phyloP scores from a whole-genome alignment of 768 basidiomycete species.

The Kwoniella botswanensis region DNA sequence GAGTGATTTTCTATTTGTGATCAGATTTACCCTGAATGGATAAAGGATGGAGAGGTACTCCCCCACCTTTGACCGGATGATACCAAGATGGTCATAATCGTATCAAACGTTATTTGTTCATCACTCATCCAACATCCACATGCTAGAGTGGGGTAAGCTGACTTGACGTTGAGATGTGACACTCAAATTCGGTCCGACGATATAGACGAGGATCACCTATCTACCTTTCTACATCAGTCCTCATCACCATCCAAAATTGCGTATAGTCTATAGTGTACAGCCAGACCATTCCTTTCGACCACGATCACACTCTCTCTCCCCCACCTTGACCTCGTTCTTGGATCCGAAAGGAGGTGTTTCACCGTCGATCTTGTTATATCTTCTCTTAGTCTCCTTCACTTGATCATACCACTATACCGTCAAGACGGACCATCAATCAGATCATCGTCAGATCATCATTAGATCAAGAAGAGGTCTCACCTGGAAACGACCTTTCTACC shows the following conservation, averaged over 20 bases:
- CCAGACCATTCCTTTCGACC: not conserved
- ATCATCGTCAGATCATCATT: not conserved
- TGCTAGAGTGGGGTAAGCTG: not conserved
- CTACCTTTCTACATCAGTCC: no score
- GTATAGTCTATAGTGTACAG: not conserved
- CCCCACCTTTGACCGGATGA: not conserved
- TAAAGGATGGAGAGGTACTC: not conserved
- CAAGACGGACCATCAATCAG: not conserved
- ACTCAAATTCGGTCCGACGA: no score
- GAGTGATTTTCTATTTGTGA: not conserved
- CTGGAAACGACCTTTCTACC: not conserved
- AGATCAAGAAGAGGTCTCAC: not conserved
- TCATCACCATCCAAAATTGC: no score
- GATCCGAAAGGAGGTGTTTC: slow-evolving; percentile 8
- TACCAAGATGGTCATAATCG: not conserved
- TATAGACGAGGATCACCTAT: no score
- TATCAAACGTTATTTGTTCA: no score
- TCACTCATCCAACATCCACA: not conserved
- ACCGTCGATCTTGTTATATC: slow-evolving; percentile 5
- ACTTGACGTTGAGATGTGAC: no score
- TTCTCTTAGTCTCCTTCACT: not conserved
- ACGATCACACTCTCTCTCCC: not conserved
- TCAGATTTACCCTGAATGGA: not conserved
- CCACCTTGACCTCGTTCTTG: not conserved
- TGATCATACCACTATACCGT: no score